Evolutionary conservation across 768 basidiomycete genomes (phyloP), one percentile per base, ranked within the genome.

Genomic region (Psilocybe tampanensis): DNA sequence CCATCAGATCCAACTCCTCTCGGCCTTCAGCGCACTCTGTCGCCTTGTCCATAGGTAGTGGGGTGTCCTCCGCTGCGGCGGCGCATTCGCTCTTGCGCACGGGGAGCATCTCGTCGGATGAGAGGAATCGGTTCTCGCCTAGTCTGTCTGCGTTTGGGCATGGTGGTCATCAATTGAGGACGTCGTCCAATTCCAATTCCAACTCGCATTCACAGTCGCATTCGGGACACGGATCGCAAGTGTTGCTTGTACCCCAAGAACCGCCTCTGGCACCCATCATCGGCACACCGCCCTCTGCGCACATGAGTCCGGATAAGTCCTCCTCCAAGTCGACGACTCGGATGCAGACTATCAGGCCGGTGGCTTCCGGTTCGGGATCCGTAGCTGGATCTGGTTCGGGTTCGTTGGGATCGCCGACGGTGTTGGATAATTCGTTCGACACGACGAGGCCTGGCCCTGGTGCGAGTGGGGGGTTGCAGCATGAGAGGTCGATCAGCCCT

Each of bases 81-180:
- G 36, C 36, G 7, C 70, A 72, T 21, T 80, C 80, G 0, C 72
- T 84, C 24, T 64, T 77, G 0, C 78, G 79, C 53, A 79, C 82
- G 1, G 77, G 76, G 19, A 88, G 86, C 49, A 68, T 88, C 47
- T 80, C 83, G 0, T 81, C 80, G 0, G 80, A 83, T 57, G 80
- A 79, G n/a, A 77, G 81, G 22, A 72, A 68, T 45, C 61, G 69
- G 53, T 64, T 76, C 33, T 84, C 84, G 2, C 84, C 84, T 29
- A 74, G 80, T 0, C 58, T 80, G 45, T 84, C 83, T 0, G 80
- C 79, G 0, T 82, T 86, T 63, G 81, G 82, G 51, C 66, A 64
- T 19, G 68, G 23, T 67, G 49, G 23, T 51, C 62, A 53, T 52
- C 60, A 24, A 42, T 60, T 55, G 52, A 23, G 42, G 29, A 29